Percentiles rank a stretch among this genome's conserved stretches.
Evolutionary conservation across 768 basidiomycete species (phyloP).

Genomic region (Leccinum ochraceum): DNA sequence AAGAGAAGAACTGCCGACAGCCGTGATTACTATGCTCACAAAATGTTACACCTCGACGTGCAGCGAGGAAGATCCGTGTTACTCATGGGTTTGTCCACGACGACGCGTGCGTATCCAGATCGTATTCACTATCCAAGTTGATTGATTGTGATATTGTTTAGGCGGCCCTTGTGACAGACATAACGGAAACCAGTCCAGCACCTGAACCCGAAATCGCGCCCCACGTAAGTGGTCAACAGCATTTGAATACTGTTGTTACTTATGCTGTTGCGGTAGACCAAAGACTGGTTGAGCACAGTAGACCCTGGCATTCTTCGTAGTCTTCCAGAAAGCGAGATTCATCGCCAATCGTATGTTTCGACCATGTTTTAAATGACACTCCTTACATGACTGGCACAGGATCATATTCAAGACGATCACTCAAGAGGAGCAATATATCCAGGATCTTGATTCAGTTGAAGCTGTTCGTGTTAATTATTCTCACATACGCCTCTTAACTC

Average conservation of each 20-base stretch:
- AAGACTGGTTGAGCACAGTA: constrained; percentile 56
- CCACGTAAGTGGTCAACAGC: constrained; percentile 34
- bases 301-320: constrained; percentile 48
- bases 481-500: constrained; percentile 35
- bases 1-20: constrained; percentile 78
- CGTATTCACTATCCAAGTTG: constrained; percentile 1
- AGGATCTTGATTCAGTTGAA: constrained; percentile 85
- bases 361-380: neutral
- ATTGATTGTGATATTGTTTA: constrained; percentile 15
- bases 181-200: constrained; percentile 21
- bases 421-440: constrained; percentile 87
- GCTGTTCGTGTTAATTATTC: constrained; percentile 41
- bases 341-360: constrained; percentile 64
- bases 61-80: constrained; percentile 77
- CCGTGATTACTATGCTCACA: constrained; percentile 86
- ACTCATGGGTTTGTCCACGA: constrained; percentile 75
- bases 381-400: constrained; percentile 26
- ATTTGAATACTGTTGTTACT: constrained; percentile 1
- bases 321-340: constrained; percentile 78
- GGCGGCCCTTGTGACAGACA: constrained; percentile 27
- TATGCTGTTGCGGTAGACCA: constrained; percentile 27
- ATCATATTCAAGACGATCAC: constrained; percentile 86
- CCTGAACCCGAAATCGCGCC: constrained; percentile 31
- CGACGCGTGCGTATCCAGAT: constrained; percentile 48
- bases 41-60: constrained; percentile 90